phyloP scores from a whole-genome alignment of 148 eudicot genomes.

The Arctostaphylos glauca region DNA sequence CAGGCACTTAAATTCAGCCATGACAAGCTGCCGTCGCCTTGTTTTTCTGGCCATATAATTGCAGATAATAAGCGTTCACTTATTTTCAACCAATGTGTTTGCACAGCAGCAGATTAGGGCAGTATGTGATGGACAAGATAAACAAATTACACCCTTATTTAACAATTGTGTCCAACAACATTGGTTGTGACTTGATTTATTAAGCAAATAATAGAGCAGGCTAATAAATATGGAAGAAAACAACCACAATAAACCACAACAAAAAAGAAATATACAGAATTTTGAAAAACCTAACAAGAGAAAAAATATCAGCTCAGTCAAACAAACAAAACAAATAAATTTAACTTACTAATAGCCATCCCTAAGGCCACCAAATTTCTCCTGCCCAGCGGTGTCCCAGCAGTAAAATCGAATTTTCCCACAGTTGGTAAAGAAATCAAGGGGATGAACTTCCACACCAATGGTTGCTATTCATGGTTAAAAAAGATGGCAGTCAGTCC shows the following conservation, averaged over 20 bases:
- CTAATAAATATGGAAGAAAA: neutral
- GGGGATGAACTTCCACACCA: constrained; percentile 72
- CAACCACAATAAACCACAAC: neutral
- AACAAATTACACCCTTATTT: neutral
- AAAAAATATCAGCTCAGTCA: neutral
- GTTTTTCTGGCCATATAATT: neutral
- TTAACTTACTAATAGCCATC: constrained; percentile 67
- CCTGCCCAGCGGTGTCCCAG: constrained; percentile 83
- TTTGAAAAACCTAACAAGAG: neutral
- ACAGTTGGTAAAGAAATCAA: constrained; percentile 63
- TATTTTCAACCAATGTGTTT: neutral
- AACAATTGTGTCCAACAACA: neutral
- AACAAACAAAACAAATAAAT: neutral
- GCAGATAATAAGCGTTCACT: neutral
- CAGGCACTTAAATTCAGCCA: neutral
- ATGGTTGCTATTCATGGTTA: constrained; percentile 49
- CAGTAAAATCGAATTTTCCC: constrained; percentile 61
- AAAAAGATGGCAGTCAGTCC: neutral
- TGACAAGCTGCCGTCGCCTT: neutral
- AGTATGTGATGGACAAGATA: too few species aligned
- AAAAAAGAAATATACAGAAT: neutral
- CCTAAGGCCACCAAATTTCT: constrained; percentile 68
- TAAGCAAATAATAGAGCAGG: neutral
- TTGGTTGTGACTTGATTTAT: neutral
- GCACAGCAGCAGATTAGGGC: neutral